Evolutionary conservation across 2,329 filamentous ascomycete species (phyloP).

Genomic region (Trichoderma arundinaceum): DNA sequence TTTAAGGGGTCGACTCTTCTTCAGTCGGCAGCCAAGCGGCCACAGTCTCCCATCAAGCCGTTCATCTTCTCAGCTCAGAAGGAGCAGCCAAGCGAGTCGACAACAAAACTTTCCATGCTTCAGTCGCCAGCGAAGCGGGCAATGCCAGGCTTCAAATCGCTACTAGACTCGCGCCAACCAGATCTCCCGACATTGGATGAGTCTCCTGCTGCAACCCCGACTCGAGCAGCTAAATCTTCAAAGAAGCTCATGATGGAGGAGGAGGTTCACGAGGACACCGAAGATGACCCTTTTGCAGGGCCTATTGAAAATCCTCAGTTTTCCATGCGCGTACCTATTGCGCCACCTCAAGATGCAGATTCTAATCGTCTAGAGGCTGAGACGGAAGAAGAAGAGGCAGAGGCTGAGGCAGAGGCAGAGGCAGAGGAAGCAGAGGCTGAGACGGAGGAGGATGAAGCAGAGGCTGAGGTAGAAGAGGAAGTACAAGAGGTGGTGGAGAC

Average conservation of each 20-base stretch:
- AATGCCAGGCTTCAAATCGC: constrained; percentile 44
- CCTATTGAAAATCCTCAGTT: constrained; percentile 48
- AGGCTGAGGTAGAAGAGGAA: not conserved
- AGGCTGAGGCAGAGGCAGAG: not conserved
- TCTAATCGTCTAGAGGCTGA: constrained; percentile 44
- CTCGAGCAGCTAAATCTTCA: constrained; percentile 42
- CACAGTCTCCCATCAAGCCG: constrained; percentile 52
- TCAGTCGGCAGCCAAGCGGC: constrained; percentile 59
- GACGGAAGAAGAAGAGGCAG: not conserved
- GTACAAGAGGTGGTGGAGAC: constrained; percentile 37
- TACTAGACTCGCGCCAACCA: constrained; percentile 39
- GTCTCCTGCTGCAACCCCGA: constrained; percentile 43
- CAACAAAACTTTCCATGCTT: constrained; percentile 55
- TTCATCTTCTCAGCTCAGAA: constrained; percentile 41
- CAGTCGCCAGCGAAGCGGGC: constrained; percentile 59
- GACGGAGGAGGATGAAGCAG: not conserved
- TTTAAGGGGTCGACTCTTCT: constrained; percentile 50
- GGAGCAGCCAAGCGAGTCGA: constrained; percentile 44
- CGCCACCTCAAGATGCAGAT: constrained; percentile 52
- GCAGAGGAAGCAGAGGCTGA: constrained; percentile 3
- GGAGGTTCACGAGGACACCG: constrained; percentile 36
- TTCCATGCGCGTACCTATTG: constrained; percentile 53
- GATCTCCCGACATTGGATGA: constrained; percentile 37
- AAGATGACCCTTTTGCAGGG: constrained; percentile 45
- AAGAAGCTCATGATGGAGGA: constrained; percentile 48